Conservation (phyloP, 768 basidiomycete species). For the Xerocomellus intermedius region DNA sequence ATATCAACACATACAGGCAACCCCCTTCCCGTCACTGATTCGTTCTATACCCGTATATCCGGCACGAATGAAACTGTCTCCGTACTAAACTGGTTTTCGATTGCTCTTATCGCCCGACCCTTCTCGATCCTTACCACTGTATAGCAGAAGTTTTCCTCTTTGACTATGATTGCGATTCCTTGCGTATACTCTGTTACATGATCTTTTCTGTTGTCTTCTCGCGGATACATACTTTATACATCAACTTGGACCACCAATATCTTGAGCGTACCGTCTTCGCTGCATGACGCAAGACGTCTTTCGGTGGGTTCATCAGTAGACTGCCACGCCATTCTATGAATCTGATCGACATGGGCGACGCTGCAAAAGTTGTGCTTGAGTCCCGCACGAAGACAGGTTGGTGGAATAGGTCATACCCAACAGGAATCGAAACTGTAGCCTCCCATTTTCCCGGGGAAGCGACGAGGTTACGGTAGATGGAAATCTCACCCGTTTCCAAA, state of each 20-base stretch:
- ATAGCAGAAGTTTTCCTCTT: slow-evolving; percentile 49
- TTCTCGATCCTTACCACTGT: slow-evolving; percentile 55
- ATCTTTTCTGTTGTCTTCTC: slow-evolving; percentile 14
- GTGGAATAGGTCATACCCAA: slow-evolving; percentile 43
- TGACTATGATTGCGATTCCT: slow-evolving; percentile 16
- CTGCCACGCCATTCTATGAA: slow-evolving; percentile 82
- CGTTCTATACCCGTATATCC: slow-evolving; percentile 74
- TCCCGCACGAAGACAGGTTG: not conserved
- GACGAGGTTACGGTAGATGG: slow-evolving; percentile 49
- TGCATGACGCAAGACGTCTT: slow-evolving; percentile 76
- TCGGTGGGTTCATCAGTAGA: slow-evolving; percentile 36
- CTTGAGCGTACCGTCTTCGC: slow-evolving; percentile 90
- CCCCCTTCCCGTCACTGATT: slow-evolving; percentile 22
- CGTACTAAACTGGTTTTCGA: slow-evolving; percentile 41
- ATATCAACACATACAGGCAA: slow-evolving; percentile 47
- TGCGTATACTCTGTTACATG: slow-evolving; percentile 31
- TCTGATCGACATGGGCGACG: slow-evolving; percentile 69
- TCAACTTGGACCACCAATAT: slow-evolving; percentile 61
- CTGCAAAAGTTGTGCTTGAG: slow-evolving; percentile 44
- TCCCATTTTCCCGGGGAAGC: slow-evolving; percentile 44
- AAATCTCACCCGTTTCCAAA: slow-evolving; percentile 76
- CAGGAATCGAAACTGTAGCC: slow-evolving; percentile 43
- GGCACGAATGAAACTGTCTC: slow-evolving; percentile 60
- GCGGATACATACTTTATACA: slow-evolving; percentile 43
- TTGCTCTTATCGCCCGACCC: slow-evolving; percentile 40